Percentiles rank a stretch among this genome's conserved stretches.
These are phyloP conservation scores for Escovopsis weberi DNA, from an alignment of 2,329 filamentous ascomycete genomes.

Conservation along the genomic window DNA sequence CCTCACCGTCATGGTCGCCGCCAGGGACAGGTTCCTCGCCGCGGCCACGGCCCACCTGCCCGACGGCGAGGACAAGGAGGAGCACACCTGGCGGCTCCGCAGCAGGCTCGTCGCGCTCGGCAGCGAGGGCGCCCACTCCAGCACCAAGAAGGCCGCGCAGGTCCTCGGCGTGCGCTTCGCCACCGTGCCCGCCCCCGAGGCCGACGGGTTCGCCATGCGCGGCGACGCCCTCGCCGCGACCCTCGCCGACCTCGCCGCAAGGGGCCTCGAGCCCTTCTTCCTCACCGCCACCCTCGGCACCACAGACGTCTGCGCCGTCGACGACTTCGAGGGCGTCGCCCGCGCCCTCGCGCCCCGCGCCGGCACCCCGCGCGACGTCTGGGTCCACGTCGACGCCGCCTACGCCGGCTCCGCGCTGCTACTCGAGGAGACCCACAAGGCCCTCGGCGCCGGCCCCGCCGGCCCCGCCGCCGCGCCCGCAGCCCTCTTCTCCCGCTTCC, in stretches of 20 bases:
- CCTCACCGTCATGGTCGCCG: constrained; percentile 74
- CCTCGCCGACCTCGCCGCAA: constrained; percentile 48
- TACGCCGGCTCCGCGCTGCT: constrained; percentile 81
- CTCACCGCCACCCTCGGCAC: constrained; percentile 74
- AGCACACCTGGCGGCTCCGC: constrained; percentile 43
- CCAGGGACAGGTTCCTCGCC: constrained; percentile 62
- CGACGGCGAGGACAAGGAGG: constrained; percentile 51
- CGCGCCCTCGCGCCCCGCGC: constrained; percentile 22
- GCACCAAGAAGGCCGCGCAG: constrained; percentile 73
- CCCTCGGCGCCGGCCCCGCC: constrained; percentile 24
- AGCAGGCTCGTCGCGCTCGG: constrained; percentile 59
- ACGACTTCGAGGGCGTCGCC: constrained; percentile 61
- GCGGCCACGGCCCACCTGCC: constrained; percentile 38
- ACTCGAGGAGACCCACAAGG: constrained; percentile 58
- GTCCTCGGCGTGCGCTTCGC: constrained; percentile 76
- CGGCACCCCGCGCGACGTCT: constrained; percentile 39
- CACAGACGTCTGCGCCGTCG: constrained; percentile 76
- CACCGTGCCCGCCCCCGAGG: constrained; percentile 46
- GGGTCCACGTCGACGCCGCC: constrained; percentile 89
- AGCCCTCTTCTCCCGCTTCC: constrained; percentile 46
- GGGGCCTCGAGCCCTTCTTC: constrained; percentile 73
- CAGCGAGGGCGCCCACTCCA: constrained; percentile 67
- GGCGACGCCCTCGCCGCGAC: constrained; percentile 44
- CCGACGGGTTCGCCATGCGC: constrained; percentile 56
- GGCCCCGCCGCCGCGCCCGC: neutral